Evolutionary conservation across 352 stramenopile genomes (phyloP).

Genomic region (Phytophthora capsici): DNA sequence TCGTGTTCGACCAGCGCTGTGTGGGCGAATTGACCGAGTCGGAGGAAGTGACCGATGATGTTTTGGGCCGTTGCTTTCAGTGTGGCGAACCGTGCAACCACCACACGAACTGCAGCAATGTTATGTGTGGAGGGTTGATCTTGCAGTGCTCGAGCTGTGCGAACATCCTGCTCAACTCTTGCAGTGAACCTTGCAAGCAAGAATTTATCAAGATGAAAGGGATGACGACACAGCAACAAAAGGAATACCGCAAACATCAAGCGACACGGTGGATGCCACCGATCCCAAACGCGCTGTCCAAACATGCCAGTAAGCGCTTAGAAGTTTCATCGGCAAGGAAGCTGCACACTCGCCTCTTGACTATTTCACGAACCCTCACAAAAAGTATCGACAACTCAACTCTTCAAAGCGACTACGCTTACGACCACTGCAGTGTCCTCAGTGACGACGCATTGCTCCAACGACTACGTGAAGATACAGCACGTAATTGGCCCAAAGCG

Average conservation of each 20-base stretch:
- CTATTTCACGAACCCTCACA: slow-evolving; percentile 30
- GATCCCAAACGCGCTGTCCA: slow-evolving; percentile 45
- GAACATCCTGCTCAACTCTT: slow-evolving; percentile 39
- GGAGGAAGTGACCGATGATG: slow-evolving; percentile 60
- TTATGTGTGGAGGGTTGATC: slow-evolving; percentile 65
- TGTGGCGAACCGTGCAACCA: slow-evolving; percentile 55
- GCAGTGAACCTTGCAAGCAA: slow-evolving; percentile 51
- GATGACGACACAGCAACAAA: slow-evolving; percentile 51
- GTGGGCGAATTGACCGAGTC: slow-evolving; percentile 41
- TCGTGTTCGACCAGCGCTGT: slow-evolving; percentile 79
- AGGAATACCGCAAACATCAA: slow-evolving; percentile 61
- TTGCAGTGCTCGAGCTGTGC: slow-evolving; percentile 58
- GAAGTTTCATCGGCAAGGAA: slow-evolving; percentile 34
- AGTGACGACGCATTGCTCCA: slow-evolving; percentile 42
- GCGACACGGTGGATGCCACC: slow-evolving; percentile 46
- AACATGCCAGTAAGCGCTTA: slow-evolving; percentile 28
- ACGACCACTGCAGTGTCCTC: slow-evolving; percentile 31
- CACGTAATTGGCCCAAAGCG: slow-evolving; percentile 46
- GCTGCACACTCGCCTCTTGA: slow-evolving; percentile 24
- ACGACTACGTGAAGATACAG: slow-evolving; percentile 50
- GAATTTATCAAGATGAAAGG: slow-evolving; percentile 54
- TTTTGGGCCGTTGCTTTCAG: slow-evolving; percentile 66
- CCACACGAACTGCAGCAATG: slow-evolving; percentile 59
- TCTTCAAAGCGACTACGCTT: slow-evolving; percentile 34
- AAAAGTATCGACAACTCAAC: slow-evolving; percentile 39